Evolutionary conservation across 768 basidiomycete species (phyloP).

Genomic region (Nidula microcarpa): DNA sequence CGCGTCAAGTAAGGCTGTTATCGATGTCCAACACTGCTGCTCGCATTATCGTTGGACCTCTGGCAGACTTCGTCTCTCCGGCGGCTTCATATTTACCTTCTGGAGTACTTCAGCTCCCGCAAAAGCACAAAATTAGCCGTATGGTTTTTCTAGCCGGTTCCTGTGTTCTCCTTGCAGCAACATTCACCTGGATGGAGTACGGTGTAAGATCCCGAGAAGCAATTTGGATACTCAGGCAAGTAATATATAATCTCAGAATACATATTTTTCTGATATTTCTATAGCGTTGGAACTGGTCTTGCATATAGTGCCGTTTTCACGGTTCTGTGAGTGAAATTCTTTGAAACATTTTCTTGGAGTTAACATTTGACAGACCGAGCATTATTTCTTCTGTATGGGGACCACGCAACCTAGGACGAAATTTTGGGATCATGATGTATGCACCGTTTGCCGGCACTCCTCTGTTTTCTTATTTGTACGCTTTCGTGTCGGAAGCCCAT

Average conservation of each 20-base stretch:
- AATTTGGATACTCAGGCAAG: slow-evolving; percentile 72
- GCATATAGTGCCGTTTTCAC: slow-evolving; percentile 73
- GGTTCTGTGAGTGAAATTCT: slow-evolving; percentile 48
- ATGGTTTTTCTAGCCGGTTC: slow-evolving; percentile 54
- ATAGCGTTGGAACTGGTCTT: slow-evolving; percentile 61
- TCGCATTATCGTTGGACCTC: slow-evolving; percentile 61
- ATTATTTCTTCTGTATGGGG: slow-evolving; percentile 76
- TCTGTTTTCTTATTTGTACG: slow-evolving; percentile 76
- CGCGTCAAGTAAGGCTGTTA: slow-evolving; percentile 67
- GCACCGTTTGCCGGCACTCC: slow-evolving; percentile 76
- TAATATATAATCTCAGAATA: neutral
- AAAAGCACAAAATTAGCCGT: slow-evolving; percentile 59
- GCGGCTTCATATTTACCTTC: slow-evolving; percentile 39
- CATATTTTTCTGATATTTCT: slow-evolving; percentile 4
- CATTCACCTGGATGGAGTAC: slow-evolving; percentile 54
- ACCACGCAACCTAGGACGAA: slow-evolving; percentile 62
- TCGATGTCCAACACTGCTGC: slow-evolving; percentile 71
- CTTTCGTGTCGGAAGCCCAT: slow-evolving; percentile 57
- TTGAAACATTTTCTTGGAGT: neutral
- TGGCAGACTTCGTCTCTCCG: slow-evolving; percentile 75
- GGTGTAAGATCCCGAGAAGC: slow-evolving; percentile 43
- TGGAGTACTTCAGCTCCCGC: slow-evolving; percentile 28
- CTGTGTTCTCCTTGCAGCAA: slow-evolving; percentile 41
- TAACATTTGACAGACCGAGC: slow-evolving; percentile 44
- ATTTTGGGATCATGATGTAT: slow-evolving; percentile 73